These are phyloP conservation scores for Lolium rigidum DNA, from an alignment of 176 grass and related monocot genomes.

Conservation along the genomic window DNA sequence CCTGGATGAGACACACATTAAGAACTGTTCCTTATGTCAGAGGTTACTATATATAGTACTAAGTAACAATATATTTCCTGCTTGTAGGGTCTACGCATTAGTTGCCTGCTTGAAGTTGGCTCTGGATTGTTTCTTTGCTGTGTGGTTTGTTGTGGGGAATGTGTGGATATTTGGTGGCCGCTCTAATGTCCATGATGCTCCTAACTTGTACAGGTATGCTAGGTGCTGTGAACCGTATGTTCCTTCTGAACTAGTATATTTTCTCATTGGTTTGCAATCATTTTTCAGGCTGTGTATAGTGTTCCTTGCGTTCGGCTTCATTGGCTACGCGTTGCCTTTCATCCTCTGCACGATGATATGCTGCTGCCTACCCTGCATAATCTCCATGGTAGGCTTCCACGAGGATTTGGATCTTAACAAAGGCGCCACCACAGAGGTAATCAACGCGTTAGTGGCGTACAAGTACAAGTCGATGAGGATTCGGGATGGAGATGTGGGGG, in stretches of 20 bases:
- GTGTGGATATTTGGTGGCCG: conserved; percentile 92
- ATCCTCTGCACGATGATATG: conserved; percentile 93
- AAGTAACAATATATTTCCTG: conserved; percentile 18
- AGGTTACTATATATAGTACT: neutral
- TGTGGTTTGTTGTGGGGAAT: conserved; percentile 99
- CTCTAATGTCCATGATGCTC: conserved; percentile 72
- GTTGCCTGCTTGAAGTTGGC: conserved; percentile 84
- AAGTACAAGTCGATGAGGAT: conserved; percentile 75
- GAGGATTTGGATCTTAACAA: conserved; percentile 70
- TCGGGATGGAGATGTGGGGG: conserved; percentile 52
- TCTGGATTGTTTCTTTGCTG: conserved; percentile 91
- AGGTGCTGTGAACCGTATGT: neutral
- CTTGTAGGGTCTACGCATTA: conserved; percentile 73
- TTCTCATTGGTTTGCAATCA: conserved; percentile 17
- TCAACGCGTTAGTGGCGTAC: conserved; percentile 74
- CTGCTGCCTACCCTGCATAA: conserved; percentile 94
- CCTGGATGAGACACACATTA: conserved; percentile 2
- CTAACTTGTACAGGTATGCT: conserved; percentile 84
- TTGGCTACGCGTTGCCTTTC: conserved; percentile 85
- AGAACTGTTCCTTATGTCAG: conserved; percentile 7
- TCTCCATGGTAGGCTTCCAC: conserved; percentile 78
- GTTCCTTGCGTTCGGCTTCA: conserved; percentile 90
- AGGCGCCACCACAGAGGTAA: conserved; percentile 73
- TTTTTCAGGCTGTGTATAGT: conserved; percentile 87
- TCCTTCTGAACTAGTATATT: conserved; percentile 7